Base-by-base conservation (phyloP, 495 filamentous ascomycete genomes). In the Penicillium arizonense region DNA sequence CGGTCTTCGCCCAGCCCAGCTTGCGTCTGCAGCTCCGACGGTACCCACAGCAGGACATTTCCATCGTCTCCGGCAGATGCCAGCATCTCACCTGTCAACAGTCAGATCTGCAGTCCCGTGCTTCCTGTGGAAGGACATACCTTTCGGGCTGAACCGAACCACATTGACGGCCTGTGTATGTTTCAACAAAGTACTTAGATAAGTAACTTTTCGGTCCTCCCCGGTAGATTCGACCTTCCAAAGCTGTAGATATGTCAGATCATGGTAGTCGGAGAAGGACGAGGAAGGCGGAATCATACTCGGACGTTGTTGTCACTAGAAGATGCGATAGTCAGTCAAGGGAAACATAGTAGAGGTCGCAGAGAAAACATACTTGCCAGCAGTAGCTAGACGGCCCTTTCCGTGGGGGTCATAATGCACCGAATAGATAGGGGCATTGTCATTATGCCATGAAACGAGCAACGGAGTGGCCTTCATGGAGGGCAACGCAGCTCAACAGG, bases 91-190 rank as follows among this genome's bases (percentile, higher is more conserved):
- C 92, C 91, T 96, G 55, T 9, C 43, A 62, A 26, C 33, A 43
- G 58, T 73, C 45, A 72, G 68, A 58, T 57, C 55, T 39, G 37
- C 10, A 38, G 28, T 34, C 18, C 30, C 24, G 32, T 43, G 39
- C 28, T 34, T 26, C 28, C 13, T 4, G 32, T n/a, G 9, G 37
- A 32, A n/a, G 14, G 5, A 47, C 46, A 40, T 74, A 94, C 91
- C 94, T 78, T 89, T 88, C 12, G 94, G 94, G 62, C 89, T 87
- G 78, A 92, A 99, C 59, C 94, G 82, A 16, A 99, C 95, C 37
- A 97, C 94, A 81, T 99, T 99, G 57, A 99, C 95, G 26, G 94
- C 90, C 71, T 97, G 95, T 20, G 90, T 93, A 69, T 99, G 94
- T 69, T 95, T 96, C 24, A 86, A 72, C 51, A 97, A 77, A 0